A percentile compares a stretch with the other conserved stretches of the same genome.
Conservation (phyloP, 2,329 filamentous ascomycete genomes). For the Cladosporium colombiae region DNA sequence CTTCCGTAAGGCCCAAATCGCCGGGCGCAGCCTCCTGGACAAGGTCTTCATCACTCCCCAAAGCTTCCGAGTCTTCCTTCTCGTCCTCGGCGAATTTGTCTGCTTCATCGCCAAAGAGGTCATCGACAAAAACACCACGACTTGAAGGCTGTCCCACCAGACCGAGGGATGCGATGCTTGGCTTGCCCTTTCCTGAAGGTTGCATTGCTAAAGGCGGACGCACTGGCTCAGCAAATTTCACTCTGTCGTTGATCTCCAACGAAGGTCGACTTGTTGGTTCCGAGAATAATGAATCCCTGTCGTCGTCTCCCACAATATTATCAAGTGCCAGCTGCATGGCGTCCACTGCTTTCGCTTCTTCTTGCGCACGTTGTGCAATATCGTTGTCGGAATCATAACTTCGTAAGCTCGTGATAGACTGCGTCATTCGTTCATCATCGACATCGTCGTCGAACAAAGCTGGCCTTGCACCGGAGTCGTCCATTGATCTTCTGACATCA, state of each 20-base stretch:
- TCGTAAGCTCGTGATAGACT: conserved; percentile 77
- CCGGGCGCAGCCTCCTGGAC: conserved; percentile 94
- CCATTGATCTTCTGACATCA: conserved; percentile 67
- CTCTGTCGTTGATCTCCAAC: conserved; percentile 37
- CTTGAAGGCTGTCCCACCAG: conserved; percentile 84
- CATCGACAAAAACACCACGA: conserved; percentile 88
- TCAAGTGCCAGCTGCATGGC: conserved; percentile 91
- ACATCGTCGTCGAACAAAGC: conserved; percentile 74
- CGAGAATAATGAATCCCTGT: conserved; percentile 66
- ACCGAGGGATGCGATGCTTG: conserved; percentile 86
- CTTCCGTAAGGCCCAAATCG: conserved; percentile 88
- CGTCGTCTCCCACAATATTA: conserved; percentile 82
- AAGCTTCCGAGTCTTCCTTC: conserved; percentile 68
- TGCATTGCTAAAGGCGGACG: conserved; percentile 24
- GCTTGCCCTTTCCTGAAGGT: conserved; percentile 56
- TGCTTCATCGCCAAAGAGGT: conserved; percentile 90
- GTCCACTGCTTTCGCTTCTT: conserved; percentile 80
- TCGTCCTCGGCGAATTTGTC: conserved; percentile 84
- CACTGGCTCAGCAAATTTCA: conserved; percentile 24
- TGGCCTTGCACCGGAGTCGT: conserved; percentile 55
- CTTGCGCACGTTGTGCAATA: conserved; percentile 53
- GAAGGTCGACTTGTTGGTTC: conserved; percentile 59
- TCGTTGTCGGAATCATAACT: conserved; percentile 75
- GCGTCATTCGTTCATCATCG: conserved; percentile 68
- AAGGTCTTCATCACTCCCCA: conserved; percentile 70